A percentile compares a stretch with the other conserved stretches of the same genome.
Conservation (phyloP, 2,329 filamentous ascomycete genomes). For the Pochonia chlamydosporia region DNA sequence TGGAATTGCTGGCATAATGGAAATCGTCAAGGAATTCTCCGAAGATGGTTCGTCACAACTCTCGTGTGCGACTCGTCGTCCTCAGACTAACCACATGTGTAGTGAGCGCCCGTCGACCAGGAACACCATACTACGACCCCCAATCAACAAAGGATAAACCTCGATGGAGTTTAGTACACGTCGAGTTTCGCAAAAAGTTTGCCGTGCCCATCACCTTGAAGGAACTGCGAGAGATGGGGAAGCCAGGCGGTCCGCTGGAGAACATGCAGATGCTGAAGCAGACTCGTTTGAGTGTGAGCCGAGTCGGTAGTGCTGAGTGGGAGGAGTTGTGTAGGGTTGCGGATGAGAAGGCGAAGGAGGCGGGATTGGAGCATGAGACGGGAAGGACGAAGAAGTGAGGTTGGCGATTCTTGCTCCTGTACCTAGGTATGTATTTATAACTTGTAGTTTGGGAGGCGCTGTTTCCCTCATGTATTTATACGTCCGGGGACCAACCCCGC, state of each 20-base stretch:
- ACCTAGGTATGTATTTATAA: too few species aligned
- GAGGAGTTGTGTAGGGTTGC: constrained; percentile 51
- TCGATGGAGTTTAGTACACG: constrained; percentile 83
- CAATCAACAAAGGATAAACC: constrained; percentile 53
- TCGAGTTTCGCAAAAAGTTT: constrained; percentile 82
- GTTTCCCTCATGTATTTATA: too few species aligned
- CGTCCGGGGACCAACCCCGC: neutral
- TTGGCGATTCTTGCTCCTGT: too few species aligned
- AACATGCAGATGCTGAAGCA: constrained; percentile 81
- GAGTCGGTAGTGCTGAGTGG: constrained; percentile 61
- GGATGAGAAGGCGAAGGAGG: constrained; percentile 33
- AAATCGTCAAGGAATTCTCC: constrained; percentile 78
- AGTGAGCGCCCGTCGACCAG: constrained; percentile 27
- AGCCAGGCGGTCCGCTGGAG: constrained; percentile 51
- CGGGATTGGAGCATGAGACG: constrained; percentile 30
- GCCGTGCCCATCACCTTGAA: constrained; percentile 61
- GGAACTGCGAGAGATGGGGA: constrained; percentile 62
- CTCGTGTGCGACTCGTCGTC: neutral
- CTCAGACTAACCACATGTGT: neutral
- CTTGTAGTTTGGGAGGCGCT: too few species aligned
- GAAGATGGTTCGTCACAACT: constrained; percentile 57
- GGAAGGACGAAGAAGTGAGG: constrained; percentile 4
- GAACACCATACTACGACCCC: constrained; percentile 72
- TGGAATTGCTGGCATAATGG: constrained; percentile 82
- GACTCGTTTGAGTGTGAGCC: constrained; percentile 74